Evolutionary conservation across 2,329 filamentous ascomycete species (phyloP), one percentile per base, ranked within the genome.

Genomic region (Exserohilum turcica): DNA sequence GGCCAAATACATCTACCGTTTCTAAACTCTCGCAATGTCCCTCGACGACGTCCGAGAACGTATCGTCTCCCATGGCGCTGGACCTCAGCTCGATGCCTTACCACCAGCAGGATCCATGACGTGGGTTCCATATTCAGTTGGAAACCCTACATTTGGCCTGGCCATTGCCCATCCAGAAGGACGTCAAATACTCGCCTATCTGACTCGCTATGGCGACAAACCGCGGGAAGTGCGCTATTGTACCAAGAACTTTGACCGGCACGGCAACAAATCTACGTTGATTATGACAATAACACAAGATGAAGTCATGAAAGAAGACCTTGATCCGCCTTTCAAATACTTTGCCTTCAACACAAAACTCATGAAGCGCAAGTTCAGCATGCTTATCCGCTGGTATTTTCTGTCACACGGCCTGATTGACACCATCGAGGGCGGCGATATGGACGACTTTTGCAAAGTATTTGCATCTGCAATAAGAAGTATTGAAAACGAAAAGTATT

Each of bases 381-480:
- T 49, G 32, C 19, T 57, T 5, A 43, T 59, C 12, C 43, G 48
- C n/a, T 55, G 47, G 38, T 59, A 59, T 19, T 57, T 54, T 16
- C n/a, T 57, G 24, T 31, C 24, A 13, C 42, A 44, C 28, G 52
- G 47, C 10, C 29, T 42, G 9, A 27, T 57, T 32, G 9, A 43
- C 32, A 24, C 33, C 13, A 19, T 52, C 15, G 43, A 45, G 16
- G 18, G 43, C 37, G 18, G 43, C 37, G 42, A 57, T 37, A 28
- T 46, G 32, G 16, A 45, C 16, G 39, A 60, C 13, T 37, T 49
- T 19, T 35, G 24, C 21, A 47, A 44, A 32, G 35, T 43, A 15
- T 52, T 55, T 19, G 12, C 15, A 3, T 6, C 28, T 31, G 43
- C 43, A 21, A n/a, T 57, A 15, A 49, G 37, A 35, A 48, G 21